Evolutionary conservation across 2,329 filamentous ascomycete species (phyloP), one percentile per base, ranked within the genome.

Genomic region (Pestalotiopsis sp.): DNA sequence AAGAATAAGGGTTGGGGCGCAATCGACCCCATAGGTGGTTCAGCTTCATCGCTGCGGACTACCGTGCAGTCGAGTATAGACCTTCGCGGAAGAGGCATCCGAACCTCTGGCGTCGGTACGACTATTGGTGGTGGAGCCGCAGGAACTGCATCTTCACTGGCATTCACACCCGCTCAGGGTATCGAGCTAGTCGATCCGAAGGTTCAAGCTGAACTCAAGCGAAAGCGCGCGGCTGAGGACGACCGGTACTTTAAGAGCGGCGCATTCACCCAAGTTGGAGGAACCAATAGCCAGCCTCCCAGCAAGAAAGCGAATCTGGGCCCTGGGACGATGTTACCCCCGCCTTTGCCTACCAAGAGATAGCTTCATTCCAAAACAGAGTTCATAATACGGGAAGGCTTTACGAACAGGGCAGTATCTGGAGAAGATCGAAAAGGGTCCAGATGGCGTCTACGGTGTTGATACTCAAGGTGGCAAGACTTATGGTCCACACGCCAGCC

Each of bases 161-260:
- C 94, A 0, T 99, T 99, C 76, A 98, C 94, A 2, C 94, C 95
- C 1, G 93, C 97, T 17, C 96, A 98, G 77, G 96, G 96, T 1
- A 85, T 99, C 52, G 95, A 99, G 82, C 87, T 99, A 13, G 94
- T 98, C 6, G 95, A 98, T 78, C 96, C 96, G 24, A 97, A 96
- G 83, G 89, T 92, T 67, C 90, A 94, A 73, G 92, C 93, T 7
- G 94, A 98, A 82, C 87, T 97, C 78, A 94, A 88, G 76, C 88
- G 94, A 74, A 98, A 98, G 84, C 86, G 94, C 71, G 97, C 97
- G 78, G 94, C 94, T 0, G 96, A 98, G 71, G 94, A 97, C 77
- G 95, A 98, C 77, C 86, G 94, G 48, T 99, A 94, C 91, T 99
- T 99, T 84, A 97, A 96, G 80, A 93, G 94, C 60, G 96, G 96